phyloP scores from a whole-genome alignment of 108 stramenopile genomes.

The Fragilaria radians region DNA sequence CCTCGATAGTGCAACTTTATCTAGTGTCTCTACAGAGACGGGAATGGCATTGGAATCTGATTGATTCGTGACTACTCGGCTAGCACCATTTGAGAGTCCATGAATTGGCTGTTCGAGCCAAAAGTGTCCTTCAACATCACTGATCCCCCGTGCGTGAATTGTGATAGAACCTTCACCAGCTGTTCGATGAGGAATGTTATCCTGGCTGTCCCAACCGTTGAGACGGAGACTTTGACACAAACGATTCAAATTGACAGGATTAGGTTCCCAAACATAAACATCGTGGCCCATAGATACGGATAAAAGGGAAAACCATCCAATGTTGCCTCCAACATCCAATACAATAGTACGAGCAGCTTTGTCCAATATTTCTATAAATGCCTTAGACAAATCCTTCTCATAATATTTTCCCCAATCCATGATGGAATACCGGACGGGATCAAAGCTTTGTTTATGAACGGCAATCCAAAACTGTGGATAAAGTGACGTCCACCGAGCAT shows the following conservation, averaged over 20 bases:
- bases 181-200: too few relatives aligned
- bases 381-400: conserved; percentile 26
- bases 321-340: conserved; percentile 48
- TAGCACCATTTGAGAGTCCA: too few relatives aligned
- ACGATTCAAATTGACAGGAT: conserved; percentile 42
- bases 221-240: conserved; percentile 40
- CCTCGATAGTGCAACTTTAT: conserved; percentile 29
- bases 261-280: conserved; percentile 46
- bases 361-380: conserved; percentile 11
- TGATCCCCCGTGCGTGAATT: too few relatives aligned
- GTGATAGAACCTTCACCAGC: too few relatives aligned
- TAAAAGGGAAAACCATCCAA: conserved; percentile 48
- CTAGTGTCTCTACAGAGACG: too few relatives aligned
- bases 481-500: not conserved
- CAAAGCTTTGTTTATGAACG: conserved; percentile 12
- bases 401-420: conserved; percentile 43
- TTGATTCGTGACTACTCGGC: too few relatives aligned
- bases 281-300: conserved; percentile 32
- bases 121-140: too few relatives aligned
- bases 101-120: too few relatives aligned
- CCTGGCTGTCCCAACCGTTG: too few relatives aligned
- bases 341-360: conserved; percentile 1
- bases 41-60: too few relatives aligned
- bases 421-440: conserved; percentile 32
- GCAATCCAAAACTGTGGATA: conserved; percentile 7